Base-by-base conservation (phyloP, 345 rosid species). In the Hypericum androsaemum region DNA sequence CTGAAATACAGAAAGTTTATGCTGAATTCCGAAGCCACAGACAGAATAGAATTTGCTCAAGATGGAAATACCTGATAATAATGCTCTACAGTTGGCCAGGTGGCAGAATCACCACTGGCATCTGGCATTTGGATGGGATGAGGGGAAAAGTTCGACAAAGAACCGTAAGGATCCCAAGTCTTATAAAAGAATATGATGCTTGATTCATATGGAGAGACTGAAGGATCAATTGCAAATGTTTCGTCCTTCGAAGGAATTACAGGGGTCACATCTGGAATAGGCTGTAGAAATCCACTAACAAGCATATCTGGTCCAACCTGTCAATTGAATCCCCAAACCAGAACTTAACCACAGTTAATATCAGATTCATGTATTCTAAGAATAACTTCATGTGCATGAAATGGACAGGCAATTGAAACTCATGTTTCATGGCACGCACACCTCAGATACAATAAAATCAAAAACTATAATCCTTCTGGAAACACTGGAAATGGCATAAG, bases 281-380 rank as follows among this genome's bases (percentile, higher is more conserved):
- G 96, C 65, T 84, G 95, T 62, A 90, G 88, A 75, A 76, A 90
- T 63, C 98, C 98, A 14, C 83, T 84, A 50, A 90, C 59, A 61
- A 92, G 96, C 81, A 92, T 81, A 68, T 90, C 98, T 0, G 89
- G 94, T 66, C 96, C 98, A 67, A 87, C 80, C 98, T 89, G 68
- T 47, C 39, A 38, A 40, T 46, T 69, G 71, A 67, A 37, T 56
- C 42, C 52, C 39, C 28, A 57, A 62, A 54, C 8, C 44, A 50
- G 47, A 54, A 51, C 39, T 43, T 11, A 45, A 16, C 6, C 42
- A n/a, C 36, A 45, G 47, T 35, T 10, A 63, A 35, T 17, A 43
- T 49, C 5, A 12, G 49, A 10, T 35, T 6, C 0, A 38, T 7
- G 38, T 11, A 41, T 37, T 37, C 38, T 13, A 43, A 52, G 17